phyloP scores from a whole-genome alignment of 2,329 filamentous ascomycete genomes.

The Magnaporthiopsis rhizophila region DNA sequence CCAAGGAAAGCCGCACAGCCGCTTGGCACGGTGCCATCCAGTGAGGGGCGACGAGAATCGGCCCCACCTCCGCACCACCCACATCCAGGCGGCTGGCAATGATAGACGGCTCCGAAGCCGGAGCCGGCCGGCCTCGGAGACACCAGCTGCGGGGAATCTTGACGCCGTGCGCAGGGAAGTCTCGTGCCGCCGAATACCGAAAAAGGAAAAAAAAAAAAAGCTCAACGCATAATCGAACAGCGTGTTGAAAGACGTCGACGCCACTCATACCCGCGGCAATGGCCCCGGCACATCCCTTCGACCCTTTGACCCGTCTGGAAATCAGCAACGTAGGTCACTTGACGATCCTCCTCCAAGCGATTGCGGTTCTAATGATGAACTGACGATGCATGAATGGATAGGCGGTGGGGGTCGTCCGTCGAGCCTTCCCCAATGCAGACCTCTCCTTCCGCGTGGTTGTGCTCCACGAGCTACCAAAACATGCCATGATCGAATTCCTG shows the following conservation, averaged over 20 bases:
- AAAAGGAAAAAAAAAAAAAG: no score
- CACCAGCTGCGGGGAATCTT: neutral
- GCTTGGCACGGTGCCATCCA: neutral
- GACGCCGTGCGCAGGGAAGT: neutral
- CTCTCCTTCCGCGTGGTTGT: constrained; percentile 41
- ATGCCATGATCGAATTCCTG: constrained; percentile 35
- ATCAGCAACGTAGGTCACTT: neutral
- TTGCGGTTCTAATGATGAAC: neutral
- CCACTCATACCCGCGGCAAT: neutral
- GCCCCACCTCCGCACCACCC: no score
- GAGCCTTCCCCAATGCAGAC: constrained; percentile 18
- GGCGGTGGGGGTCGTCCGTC: constrained; percentile 5
- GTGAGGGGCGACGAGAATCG: neutral
- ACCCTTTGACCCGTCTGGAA: constrained; percentile 5
- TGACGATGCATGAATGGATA: neutral
- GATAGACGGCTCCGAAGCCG: neutral
- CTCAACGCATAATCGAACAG: neutral
- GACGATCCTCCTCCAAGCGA: neutral
- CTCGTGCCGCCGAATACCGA: neutral
- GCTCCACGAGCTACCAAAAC: constrained; percentile 40
- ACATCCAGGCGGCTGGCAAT: neutral
- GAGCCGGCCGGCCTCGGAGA: no score
- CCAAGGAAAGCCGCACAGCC: no score
- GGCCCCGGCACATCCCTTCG: constrained; percentile 5
- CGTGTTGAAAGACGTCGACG: neutral